A percentile compares a stretch with the other conserved stretches of the same genome.
Conservation (phyloP, 257 asterid species). For the Craterostigma plantagineum region DNA sequence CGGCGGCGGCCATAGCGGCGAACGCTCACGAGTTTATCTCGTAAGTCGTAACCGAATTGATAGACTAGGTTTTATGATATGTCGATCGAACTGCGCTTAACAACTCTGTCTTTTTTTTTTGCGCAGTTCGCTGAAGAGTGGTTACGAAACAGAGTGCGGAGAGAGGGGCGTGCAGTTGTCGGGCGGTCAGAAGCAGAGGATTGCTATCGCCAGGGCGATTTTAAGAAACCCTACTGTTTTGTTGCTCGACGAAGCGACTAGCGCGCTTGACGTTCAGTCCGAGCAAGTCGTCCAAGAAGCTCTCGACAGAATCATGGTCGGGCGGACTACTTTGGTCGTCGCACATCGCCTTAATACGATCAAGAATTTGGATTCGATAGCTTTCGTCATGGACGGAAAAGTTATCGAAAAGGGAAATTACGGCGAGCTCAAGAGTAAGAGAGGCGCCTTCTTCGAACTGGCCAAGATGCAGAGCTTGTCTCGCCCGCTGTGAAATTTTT, state of each 20-base stretch:
- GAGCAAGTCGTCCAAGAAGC: conserved; percentile 90
- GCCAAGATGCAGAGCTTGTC: conserved; percentile 37
- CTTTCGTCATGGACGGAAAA: conserved; percentile 57
- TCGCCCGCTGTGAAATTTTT: no score
- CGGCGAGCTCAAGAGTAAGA: conserved; percentile 37
- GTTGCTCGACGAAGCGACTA: conserved; percentile 71
- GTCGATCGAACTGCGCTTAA: no score
- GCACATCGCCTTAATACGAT: conserved; percentile 77
- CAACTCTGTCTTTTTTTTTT: no score
- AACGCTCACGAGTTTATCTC: conserved; percentile 76
- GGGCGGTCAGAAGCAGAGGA: conserved; percentile 84
- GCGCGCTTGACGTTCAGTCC: conserved; percentile 69
- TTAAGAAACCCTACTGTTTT: conserved; percentile 45
- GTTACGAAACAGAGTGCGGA: conserved; percentile 63
- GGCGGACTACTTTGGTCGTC: conserved; percentile 76
- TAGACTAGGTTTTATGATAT: no score
- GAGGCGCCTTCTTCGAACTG: conserved; percentile 59
- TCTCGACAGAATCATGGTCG: conserved; percentile 61
- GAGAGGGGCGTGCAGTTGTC: conserved; percentile 77
- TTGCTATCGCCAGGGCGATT: conserved; percentile 71
- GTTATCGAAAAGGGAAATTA: conserved; percentile 74
- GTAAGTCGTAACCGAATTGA: no score
- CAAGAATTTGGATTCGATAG: conserved; percentile 47
- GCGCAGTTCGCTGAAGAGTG: conserved; percentile 26
- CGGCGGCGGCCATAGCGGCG: conserved; percentile 64